phyloP scores from a whole-genome alignment of 148 eudicot genomes.

The Rhododendron ferrugineum region DNA sequence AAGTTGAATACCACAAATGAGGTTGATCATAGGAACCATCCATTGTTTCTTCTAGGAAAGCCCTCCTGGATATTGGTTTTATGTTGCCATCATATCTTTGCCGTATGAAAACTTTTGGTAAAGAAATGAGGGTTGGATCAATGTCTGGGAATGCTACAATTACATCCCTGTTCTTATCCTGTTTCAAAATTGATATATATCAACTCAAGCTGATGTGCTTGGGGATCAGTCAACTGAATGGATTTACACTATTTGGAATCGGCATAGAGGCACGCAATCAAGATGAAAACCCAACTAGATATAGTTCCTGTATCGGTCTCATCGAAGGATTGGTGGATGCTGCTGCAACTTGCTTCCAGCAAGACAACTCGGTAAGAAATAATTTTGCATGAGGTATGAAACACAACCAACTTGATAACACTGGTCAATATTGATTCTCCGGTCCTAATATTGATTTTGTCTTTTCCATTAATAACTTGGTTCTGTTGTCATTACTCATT shows the following conservation, averaged over 20 bases:
- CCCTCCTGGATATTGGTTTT: conserved; percentile 14
- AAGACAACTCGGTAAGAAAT: not conserved
- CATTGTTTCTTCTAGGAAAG: conserved; percentile 15
- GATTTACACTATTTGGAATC: not conserved
- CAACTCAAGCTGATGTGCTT: not conserved
- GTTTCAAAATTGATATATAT: conserved; percentile 8
- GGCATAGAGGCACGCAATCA: not conserved
- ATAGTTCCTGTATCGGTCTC: not conserved
- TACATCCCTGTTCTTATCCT: conserved; percentile 59
- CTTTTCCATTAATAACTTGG: not conserved
- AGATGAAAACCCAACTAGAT: not conserved
- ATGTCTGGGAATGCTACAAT: conserved; percentile 49
- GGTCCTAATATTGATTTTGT: not conserved
- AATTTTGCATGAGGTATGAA: not conserved
- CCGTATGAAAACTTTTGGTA: not conserved
- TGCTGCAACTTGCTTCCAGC: not conserved
- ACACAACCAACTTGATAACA: not conserved
- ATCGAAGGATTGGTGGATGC: not conserved
- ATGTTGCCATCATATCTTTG: not conserved
- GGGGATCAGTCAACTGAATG: not conserved
- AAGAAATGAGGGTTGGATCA: conserved; percentile 30
- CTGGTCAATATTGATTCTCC: not conserved
- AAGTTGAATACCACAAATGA: conserved; percentile 51
- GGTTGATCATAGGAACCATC: conserved; percentile 40
- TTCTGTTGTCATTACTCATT: not conserved